These are phyloP conservation scores for Syzygium aromaticum DNA, from an alignment of 345 rosid species.

Conservation along the genomic window DNA sequence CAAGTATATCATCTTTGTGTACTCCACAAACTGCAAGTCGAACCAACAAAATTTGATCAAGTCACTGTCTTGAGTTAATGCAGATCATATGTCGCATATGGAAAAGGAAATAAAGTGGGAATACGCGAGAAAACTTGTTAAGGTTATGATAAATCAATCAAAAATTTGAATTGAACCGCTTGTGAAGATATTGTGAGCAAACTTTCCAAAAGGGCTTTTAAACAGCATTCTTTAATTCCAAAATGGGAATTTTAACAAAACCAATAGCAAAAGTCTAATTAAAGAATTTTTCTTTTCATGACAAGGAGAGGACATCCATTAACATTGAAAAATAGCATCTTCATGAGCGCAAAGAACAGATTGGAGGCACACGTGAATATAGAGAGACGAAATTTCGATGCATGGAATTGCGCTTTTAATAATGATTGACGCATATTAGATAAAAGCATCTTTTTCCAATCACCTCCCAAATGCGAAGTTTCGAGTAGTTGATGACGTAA, in stretches of 20 bases:
- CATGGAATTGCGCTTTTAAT: not conserved
- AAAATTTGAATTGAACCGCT: not conserved
- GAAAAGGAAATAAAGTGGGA: not conserved
- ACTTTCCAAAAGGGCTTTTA: not conserved
- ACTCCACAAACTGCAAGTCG: conserved; percentile 58
- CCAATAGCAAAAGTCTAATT: not conserved
- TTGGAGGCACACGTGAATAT: not conserved
- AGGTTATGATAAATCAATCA: not conserved
- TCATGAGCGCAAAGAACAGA: not conserved
- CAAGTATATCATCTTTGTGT: conserved; percentile 68
- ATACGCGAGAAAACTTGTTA: not conserved
- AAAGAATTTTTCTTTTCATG: not conserved
- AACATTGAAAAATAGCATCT: not conserved
- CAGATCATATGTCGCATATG: not conserved
- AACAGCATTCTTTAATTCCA: not conserved
- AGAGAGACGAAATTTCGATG: not conserved
- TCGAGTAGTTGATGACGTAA: conserved; percentile 88
- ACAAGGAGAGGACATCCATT: not conserved
- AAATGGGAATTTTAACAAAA: not conserved
- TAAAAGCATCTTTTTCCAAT: not conserved
- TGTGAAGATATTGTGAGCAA: not conserved
- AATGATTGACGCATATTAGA: not conserved
- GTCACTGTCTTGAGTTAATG: not conserved
- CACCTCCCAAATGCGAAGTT: conserved; percentile 94
- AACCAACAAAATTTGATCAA: not conserved